These are phyloP conservation scores for Paraphoma chrysanthemicola DNA, from an alignment of 2,329 filamentous ascomycete genomes.

Conservation along the genomic window DNA sequence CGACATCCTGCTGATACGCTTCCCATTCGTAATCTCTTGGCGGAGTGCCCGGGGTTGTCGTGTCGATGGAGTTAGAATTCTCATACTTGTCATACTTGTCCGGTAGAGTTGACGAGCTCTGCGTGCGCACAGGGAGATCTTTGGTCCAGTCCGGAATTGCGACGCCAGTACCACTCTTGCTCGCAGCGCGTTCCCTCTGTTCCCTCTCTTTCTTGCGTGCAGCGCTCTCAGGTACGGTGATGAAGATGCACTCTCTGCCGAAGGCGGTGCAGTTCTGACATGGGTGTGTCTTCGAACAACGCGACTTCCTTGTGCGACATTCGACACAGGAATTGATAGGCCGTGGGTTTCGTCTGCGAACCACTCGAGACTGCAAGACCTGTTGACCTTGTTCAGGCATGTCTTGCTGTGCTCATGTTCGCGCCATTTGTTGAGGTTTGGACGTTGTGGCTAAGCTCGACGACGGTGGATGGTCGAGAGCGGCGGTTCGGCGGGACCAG, in stretches of 20 bases:
- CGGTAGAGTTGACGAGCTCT: conserved; percentile 29
- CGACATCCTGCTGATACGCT: conserved; percentile 48
- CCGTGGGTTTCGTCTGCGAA: conserved; percentile 47
- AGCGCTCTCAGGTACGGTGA: conserved; percentile 47
- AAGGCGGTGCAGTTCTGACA: conserved; percentile 50
- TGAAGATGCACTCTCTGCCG: conserved; percentile 48
- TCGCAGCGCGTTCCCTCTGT: conserved; percentile 31
- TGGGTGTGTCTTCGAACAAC: conserved; percentile 49
- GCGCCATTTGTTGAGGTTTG: conserved; percentile 35
- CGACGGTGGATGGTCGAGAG: conserved; percentile 20
- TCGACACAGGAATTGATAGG: conserved; percentile 50
- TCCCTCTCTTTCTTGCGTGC: conserved; percentile 47
- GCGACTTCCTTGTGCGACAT: conserved; percentile 47
- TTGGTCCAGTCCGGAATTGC: conserved; percentile 45
- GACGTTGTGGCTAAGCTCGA: conserved; percentile 19
- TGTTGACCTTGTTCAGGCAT: conserved; percentile 47
- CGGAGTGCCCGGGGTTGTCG: conserved; percentile 45
- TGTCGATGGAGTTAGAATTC: conserved; percentile 38
- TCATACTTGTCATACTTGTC: conserved; percentile 38
- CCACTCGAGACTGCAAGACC: conserved; percentile 47
- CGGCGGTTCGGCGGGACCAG: conserved; percentile 16
- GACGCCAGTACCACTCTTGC: conserved; percentile 34
- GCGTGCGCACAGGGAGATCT: conserved; percentile 43
- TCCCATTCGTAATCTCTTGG: conserved; percentile 50
- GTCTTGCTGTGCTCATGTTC: conserved; percentile 39